phyloP scores from a whole-genome alignment of 2,329 filamentous ascomycete species.

The Ilyonectria robusta region DNA sequence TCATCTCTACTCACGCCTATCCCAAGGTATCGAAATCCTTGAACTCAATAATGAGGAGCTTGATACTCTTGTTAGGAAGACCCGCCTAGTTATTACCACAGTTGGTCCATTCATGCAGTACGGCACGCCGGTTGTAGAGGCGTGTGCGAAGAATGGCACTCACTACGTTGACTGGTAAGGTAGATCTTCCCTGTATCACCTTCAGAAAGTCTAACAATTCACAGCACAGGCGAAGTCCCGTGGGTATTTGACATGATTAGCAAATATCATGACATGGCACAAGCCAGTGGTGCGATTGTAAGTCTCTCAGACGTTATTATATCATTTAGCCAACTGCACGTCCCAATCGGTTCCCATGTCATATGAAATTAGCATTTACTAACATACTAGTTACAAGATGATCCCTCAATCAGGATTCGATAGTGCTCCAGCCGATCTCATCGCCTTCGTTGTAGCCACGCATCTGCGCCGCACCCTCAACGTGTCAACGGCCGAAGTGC shows the following conservation, averaged over 20 bases:
- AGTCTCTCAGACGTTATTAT: neutral
- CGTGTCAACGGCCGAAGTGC: neutral
- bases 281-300: neutral
- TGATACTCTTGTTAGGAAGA: neutral
- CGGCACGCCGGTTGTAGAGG: neutral
- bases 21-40: neutral
- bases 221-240: neutral
- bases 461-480: neutral
- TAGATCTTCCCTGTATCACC: neutral
- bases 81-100: neutral
- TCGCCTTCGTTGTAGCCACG: neutral
- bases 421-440: constrained; percentile 1
- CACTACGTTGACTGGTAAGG: neutral
- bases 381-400: neutral
- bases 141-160: neutral
- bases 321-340: neutral
- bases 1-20: neutral
- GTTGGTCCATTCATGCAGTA: neutral
- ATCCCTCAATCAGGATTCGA: neutral
- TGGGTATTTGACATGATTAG: neutral
- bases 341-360: neutral
- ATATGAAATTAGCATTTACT: neutral
- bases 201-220: neutral
- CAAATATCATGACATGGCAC: neutral
- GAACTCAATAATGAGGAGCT: neutral